Evolutionary conservation across 2,329 filamentous ascomycete species (phyloP).

Genomic region (Grosmannia serpens): DNA sequence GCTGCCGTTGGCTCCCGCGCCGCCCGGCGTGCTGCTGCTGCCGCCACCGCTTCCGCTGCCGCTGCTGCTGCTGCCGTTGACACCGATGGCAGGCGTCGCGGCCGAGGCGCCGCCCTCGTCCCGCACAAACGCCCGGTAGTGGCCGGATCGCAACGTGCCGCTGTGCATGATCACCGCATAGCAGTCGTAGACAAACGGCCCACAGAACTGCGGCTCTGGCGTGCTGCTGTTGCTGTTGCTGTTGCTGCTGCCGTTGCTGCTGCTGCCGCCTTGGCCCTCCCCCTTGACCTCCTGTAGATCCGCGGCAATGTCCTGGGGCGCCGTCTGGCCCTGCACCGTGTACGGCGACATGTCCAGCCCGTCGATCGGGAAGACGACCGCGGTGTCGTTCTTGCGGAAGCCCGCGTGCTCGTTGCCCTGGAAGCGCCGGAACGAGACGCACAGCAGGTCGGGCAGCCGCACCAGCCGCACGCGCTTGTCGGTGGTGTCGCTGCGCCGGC

Average conservation of each 20-base stretch:
- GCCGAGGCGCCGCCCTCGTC: constrained; percentile 28
- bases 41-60: not conserved
- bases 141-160: constrained; percentile 54
- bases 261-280: not conserved
- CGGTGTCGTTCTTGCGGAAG: constrained; percentile 54
- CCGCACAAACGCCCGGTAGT: constrained; percentile 65
- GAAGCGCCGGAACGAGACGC: constrained; percentile 60
- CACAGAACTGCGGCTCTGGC: constrained; percentile 20
- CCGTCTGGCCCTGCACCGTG: constrained; percentile 10
- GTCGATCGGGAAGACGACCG: constrained; percentile 66
- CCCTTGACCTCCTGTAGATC: constrained; percentile 5
- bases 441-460: constrained; percentile 67
- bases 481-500: constrained; percentile 55
- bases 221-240: not conserved
- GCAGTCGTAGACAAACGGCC: constrained; percentile 66
- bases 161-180: constrained; percentile 83
- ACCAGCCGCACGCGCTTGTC: constrained; percentile 64
- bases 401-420: constrained; percentile 21
- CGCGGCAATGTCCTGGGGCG: not conserved
- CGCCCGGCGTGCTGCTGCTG: not conserved
- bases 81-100: not conserved
- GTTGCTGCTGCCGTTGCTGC: not conserved
- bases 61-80: not conserved
- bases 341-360: constrained; percentile 47
- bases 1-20: not conserved